Conservation (phyloP, 192 early-diverging fungal genomes). For the Cladochytrium replicatum region DNA sequence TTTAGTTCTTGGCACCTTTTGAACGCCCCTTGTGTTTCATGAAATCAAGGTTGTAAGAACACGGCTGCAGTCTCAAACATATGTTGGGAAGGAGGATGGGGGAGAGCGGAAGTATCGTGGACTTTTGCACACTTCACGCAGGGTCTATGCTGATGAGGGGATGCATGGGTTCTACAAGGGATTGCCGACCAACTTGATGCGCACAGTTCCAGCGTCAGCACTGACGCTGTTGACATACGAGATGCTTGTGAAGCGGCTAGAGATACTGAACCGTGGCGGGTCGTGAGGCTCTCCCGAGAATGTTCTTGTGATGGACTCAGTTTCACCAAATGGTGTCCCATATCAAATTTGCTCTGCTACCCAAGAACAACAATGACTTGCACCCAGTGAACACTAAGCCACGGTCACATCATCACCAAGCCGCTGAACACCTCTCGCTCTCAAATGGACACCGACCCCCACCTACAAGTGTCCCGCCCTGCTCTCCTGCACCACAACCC, state of each 20-base stretch:
- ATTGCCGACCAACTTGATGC: constrained; percentile 71
- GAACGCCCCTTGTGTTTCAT: background rate
- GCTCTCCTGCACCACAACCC: no score
- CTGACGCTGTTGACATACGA: constrained; percentile 86
- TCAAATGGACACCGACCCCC: no score
- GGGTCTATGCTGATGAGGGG: constrained; percentile 73
- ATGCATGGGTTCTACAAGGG: constrained; percentile 77
- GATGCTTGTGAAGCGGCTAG: constrained; percentile 45
- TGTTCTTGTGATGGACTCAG: no score
- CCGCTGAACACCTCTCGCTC: no score
- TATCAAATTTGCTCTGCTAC: no score
- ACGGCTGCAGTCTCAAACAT: constrained; percentile 74
- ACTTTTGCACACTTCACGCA: constrained; percentile 62
- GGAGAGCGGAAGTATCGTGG: constrained; percentile 64
- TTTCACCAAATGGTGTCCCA: no score
- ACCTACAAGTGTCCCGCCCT: no score
- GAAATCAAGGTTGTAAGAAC: constrained; percentile 66
- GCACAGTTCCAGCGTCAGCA: constrained; percentile 81
- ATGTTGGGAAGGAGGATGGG: no score
- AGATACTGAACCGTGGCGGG: background rate
- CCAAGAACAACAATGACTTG: no score
- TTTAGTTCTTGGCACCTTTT: background rate
- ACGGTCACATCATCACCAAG: no score
- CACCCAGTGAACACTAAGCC: no score
- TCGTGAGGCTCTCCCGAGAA: no score